phyloP scores from a whole-genome alignment of 2,329 filamentous ascomycete genomes.

The Cercospora berteroae region DNA sequence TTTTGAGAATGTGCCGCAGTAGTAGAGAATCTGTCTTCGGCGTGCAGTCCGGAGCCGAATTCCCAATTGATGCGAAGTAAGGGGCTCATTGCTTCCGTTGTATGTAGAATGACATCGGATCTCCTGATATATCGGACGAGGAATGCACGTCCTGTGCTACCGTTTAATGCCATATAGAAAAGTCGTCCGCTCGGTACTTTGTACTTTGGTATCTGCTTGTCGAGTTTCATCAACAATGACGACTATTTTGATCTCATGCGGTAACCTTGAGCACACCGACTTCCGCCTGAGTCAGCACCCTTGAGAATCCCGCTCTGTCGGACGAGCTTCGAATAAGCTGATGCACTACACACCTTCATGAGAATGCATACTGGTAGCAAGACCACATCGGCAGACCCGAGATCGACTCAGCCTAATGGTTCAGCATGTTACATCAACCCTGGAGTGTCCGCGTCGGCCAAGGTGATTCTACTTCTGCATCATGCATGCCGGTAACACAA shows the following conservation, averaged over 20 bases:
- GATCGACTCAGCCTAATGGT: not conserved
- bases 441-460: not conserved
- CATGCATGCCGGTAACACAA: not conserved
- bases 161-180: not conserved
- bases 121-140: conserved; percentile 12
- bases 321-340: not conserved
- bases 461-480: not conserved
- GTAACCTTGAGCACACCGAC: not conserved
- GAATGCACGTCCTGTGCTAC: conserved; percentile 5
- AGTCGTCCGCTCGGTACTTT: not conserved
- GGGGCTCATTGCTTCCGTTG: not conserved
- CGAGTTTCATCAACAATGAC: not conserved
- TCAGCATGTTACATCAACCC: not conserved
- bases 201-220: not conserved
- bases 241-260: not conserved
- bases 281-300: not conserved
- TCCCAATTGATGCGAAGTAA: not conserved
- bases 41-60: not conserved
- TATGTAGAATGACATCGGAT: not conserved
- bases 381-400: not conserved
- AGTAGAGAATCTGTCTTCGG: not conserved
- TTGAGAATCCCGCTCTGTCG: not conserved
- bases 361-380: not conserved
- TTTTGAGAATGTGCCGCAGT: not conserved
- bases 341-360: not conserved